These are phyloP conservation scores for Syzygium aromaticum DNA, from an alignment of 345 rosid species.

Conservation along the genomic window DNA sequence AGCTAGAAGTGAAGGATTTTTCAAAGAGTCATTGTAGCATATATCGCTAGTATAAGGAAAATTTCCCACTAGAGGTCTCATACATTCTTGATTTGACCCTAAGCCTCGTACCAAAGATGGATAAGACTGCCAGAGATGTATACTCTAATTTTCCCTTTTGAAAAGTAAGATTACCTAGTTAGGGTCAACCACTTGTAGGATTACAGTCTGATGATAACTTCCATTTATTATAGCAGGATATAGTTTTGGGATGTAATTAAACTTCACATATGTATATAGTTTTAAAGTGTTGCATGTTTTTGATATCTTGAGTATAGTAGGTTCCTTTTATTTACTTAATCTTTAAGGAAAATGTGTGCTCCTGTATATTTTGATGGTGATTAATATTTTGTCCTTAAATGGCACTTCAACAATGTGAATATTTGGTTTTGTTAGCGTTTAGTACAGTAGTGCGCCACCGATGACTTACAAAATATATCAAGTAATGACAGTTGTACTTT, in stretches of 20 bases:
- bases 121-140: neutral
- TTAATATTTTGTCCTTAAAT: neutral
- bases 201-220: neutral
- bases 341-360: neutral
- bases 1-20: neutral
- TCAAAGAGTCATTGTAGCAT: neutral
- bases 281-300: neutral
- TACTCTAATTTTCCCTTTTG: neutral
- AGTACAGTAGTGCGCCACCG: no score
- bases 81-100: no score
- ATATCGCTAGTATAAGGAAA: neutral
- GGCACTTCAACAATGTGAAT: neutral
- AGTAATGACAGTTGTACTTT: no score
- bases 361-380: neutral
- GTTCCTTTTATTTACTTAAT: neutral
- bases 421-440: no score
- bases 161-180: neutral
- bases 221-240: neutral
- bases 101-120: neutral
- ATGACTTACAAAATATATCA: no score
- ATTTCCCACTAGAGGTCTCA: neutral
- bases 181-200: neutral
- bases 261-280: neutral
- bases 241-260: neutral
- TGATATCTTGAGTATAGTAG: no score